A percentile compares a stretch with the other conserved stretches of the same genome.
phyloP scores from a whole-genome alignment of 2,329 filamentous ascomycete genomes.

The Harringtonia aguacate region DNA sequence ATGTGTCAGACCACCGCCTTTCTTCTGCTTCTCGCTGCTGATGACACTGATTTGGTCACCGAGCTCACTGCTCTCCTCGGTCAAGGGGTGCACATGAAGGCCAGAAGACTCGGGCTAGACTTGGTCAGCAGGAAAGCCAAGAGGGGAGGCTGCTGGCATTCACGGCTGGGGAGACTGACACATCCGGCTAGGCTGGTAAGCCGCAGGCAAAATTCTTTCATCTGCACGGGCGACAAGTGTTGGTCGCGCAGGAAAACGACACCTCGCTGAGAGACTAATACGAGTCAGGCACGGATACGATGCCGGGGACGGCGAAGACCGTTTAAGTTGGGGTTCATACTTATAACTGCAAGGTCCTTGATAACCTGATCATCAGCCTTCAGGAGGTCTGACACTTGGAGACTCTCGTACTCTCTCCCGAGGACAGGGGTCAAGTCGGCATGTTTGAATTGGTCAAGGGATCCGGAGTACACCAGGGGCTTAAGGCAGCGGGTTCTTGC shows the following conservation, averaged over 20 bases:
- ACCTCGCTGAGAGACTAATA: constrained; percentile 46
- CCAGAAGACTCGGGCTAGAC: constrained; percentile 45
- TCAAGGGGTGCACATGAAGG: constrained; percentile 49
- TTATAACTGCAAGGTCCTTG: constrained; percentile 55
- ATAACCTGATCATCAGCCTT: constrained; percentile 49
- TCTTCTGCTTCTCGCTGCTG: constrained; percentile 35
- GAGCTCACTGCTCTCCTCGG: constrained; percentile 40
- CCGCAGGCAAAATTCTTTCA: constrained; percentile 47
- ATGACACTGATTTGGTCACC: constrained; percentile 50
- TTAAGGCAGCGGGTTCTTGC: constrained; percentile 2
- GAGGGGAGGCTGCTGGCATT: neutral
- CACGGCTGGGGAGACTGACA: neutral
- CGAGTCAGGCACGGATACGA: neutral
- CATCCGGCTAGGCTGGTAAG: constrained; percentile 33
- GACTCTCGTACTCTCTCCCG: constrained; percentile 47
- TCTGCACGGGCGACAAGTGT: constrained; percentile 42
- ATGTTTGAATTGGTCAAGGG: constrained; percentile 37
- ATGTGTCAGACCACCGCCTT: constrained; percentile 39
- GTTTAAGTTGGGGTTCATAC: constrained; percentile 27
- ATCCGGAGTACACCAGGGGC: constrained; percentile 24
- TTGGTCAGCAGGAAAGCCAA: constrained; percentile 23
- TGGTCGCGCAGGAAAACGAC: constrained; percentile 56
- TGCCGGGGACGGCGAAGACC: neutral
- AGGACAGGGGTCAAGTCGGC: constrained; percentile 52
- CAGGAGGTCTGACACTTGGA: constrained; percentile 49